These are phyloP conservation scores for Pittosporum tobira DNA, from an alignment of 129 eudicot genomes.

Conservation along the genomic window DNA sequence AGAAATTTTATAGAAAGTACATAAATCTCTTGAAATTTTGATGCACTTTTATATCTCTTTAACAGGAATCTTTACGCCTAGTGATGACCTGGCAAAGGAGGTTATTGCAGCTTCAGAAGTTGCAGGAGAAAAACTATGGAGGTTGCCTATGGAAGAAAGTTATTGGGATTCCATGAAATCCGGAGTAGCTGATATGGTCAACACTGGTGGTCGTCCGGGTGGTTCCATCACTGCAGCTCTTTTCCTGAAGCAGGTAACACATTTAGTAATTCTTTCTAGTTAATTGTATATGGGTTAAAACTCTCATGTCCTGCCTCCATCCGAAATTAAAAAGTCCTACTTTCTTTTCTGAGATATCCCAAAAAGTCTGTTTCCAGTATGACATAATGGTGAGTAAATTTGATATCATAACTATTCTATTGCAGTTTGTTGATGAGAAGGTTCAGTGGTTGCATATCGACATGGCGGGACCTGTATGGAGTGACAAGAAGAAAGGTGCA, in stretches of 20 bases:
- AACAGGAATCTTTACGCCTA: conserved; percentile 86
- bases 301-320: not conserved
- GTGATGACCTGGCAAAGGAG: conserved; percentile 78
- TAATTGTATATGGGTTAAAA: too few relatives aligned
- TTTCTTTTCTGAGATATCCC: not conserved
- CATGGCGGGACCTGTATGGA: conserved; percentile 96
- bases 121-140: conserved; percentile 91
- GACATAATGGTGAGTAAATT: too few relatives aligned
- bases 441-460: conserved; percentile 94
- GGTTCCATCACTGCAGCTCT: conserved; percentile 94
- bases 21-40: not conserved
- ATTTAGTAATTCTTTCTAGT: too few relatives aligned
- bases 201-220: conserved; percentile 88
- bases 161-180: conserved; percentile 98
- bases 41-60: not conserved
- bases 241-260: conserved; percentile 84
- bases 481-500: conserved; percentile 74
- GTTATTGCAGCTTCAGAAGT: conserved; percentile 74
- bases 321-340: not conserved
- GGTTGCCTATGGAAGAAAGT: conserved; percentile 94
- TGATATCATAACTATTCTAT: not conserved
- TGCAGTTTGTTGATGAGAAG: conserved; percentile 96
- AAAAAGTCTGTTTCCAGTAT: not conserved
- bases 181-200: conserved; percentile 96
- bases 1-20: not conserved